Evolutionary conservation across 228 moss, liverwort and hornwort species (phyloP).

Genomic region (Sphagnum fallax): DNA sequence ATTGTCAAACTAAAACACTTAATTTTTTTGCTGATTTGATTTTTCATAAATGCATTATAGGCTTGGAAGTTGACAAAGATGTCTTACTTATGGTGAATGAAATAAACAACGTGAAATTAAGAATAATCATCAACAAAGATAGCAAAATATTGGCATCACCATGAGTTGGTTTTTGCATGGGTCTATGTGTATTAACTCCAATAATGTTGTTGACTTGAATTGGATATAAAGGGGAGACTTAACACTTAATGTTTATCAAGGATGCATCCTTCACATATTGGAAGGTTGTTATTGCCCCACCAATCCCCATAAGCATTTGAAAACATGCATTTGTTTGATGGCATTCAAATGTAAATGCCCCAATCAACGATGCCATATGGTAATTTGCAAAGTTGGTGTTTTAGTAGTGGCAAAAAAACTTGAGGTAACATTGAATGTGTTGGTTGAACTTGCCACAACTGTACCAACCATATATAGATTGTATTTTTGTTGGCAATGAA

Average conservation of each 20-base stretch:
- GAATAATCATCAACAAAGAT: background rate
- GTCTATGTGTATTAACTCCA: background rate
- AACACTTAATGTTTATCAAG: background rate
- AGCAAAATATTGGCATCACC: background rate
- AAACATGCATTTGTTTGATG: background rate
- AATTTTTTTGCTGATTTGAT: background rate
- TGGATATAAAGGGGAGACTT: background rate
- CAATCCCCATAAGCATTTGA: background rate
- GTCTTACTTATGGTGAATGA: background rate
- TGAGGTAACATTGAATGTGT: background rate
- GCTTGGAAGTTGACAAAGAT: background rate
- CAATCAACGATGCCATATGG: background rate
- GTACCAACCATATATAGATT: background rate
- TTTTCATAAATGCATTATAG: background rate
- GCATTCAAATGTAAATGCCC: background rate
- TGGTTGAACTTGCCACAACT: background rate
- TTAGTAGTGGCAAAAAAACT: too few relatives aligned
- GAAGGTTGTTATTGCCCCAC: too few relatives aligned
- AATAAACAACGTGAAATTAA: background rate
- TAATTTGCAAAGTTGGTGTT: too few relatives aligned
- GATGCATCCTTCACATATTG: too few relatives aligned
- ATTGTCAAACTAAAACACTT: background rate
- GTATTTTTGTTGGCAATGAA: background rate
- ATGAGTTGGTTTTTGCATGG: background rate
- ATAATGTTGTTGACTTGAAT: background rate